These are phyloP conservation scores for Chlorella sorokiniana DNA, from an alignment of 139 green algal genomes.

Conservation along the genomic window DNA sequence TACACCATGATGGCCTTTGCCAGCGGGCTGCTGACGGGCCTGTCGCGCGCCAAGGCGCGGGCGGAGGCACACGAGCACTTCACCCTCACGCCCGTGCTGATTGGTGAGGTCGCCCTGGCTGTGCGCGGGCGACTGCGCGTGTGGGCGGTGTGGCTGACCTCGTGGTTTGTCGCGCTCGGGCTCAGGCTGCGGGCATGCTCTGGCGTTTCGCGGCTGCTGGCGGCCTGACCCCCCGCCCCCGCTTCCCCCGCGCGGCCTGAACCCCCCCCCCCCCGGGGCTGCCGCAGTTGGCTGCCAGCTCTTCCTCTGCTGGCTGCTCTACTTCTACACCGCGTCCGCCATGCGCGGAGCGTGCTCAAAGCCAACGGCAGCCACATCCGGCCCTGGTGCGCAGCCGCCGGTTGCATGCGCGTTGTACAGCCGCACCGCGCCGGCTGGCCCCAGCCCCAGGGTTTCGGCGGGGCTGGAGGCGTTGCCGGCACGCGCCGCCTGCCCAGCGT, in stretches of 20 bases:
- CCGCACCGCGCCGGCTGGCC: not conserved
- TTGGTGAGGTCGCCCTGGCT: slow-evolving; percentile 33
- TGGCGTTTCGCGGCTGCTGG: too few relatives aligned
- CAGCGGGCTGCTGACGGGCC: slow-evolving; percentile 46
- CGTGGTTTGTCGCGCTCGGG: too few relatives aligned
- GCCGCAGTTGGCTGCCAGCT: slow-evolving; percentile 65
- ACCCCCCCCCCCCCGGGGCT: not conserved
- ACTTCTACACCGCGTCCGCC: slow-evolving; percentile 92
- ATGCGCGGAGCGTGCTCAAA: slow-evolving; percentile 87
- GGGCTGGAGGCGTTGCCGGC: too few relatives aligned
- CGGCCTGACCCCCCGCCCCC: too few relatives aligned
- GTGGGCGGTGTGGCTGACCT: not conserved
- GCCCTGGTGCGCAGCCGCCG: slow-evolving; percentile 58
- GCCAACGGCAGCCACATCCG: slow-evolving; percentile 94
- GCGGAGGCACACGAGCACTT: slow-evolving; percentile 32
- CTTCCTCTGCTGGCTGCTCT: slow-evolving; percentile 92
- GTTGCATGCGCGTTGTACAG: not conserved
- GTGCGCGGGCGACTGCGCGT: not conserved
- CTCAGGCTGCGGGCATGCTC: not conserved
- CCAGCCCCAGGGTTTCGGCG: too few relatives aligned
- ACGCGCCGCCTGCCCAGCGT: too few relatives aligned
- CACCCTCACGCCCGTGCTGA: slow-evolving; percentile 72
- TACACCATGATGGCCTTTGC: slow-evolving; percentile 53
- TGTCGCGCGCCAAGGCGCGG: slow-evolving; percentile 52
- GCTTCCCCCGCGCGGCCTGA: too few relatives aligned